A percentile compares a stretch with the other conserved stretches of the same genome.
phyloP scores from a whole-genome alignment of 345 rosid species.

The Syzygium jambos region DNA sequence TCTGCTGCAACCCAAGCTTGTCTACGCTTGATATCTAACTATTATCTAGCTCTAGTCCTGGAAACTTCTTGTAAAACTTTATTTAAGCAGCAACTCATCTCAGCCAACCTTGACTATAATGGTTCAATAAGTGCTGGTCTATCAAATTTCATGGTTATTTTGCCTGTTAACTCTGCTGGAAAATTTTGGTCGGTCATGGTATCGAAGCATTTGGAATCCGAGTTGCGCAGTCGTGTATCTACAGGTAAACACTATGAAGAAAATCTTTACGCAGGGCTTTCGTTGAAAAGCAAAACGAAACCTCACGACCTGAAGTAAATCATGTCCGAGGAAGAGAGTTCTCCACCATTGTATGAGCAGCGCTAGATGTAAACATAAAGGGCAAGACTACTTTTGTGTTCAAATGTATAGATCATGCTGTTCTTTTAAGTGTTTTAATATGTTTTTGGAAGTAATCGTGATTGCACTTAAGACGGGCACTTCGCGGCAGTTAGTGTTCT shows the following conservation, averaged over 20 bases:
- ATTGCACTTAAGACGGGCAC: not conserved
- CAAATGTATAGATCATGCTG: not conserved
- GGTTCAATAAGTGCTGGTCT: not conserved
- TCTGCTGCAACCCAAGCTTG: not conserved
- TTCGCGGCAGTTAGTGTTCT: not conserved
- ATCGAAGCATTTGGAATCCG: not conserved
- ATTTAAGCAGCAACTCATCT: not conserved
- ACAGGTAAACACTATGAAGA: not conserved
- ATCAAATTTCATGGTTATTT: not conserved
- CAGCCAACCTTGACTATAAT: not conserved
- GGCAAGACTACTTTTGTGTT: not conserved
- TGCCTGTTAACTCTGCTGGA: not conserved
- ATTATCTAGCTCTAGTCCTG: not conserved
- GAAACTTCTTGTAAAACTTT: not conserved
- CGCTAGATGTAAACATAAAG: not conserved
- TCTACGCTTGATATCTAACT: not conserved
- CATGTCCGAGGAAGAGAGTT: not conserved
- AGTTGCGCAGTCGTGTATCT: not conserved
- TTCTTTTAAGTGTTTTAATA: not conserved
- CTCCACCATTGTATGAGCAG: not conserved
- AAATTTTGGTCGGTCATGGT: not conserved
- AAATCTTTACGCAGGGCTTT: not conserved
- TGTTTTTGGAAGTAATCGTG: not conserved
- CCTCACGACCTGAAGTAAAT: not conserved
- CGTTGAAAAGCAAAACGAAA: not conserved